Evolutionary conservation across 1,139 yeast genomes (phyloP).

Genomic region (Saccharomyces hybrid): DNA sequence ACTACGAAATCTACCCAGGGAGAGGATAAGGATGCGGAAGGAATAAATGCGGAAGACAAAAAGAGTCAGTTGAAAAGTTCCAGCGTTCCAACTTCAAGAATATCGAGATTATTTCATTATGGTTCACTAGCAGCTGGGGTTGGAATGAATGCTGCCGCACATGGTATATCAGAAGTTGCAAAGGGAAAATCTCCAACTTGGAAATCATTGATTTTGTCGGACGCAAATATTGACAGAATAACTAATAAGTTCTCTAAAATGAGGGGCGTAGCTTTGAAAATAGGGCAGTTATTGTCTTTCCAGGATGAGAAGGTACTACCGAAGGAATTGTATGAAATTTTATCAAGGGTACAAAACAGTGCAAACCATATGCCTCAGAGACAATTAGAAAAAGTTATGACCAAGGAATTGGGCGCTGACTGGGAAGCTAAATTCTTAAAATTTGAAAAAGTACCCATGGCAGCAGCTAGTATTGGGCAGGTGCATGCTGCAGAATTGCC

Average conservation of each 20-base stretch:
- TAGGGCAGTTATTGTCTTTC: slow-evolving; percentile 92
- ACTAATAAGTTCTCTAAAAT: slow-evolving; percentile 81
- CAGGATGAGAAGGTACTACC: slow-evolving; percentile 86
- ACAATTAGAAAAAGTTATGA: slow-evolving; percentile 74
- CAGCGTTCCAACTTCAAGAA: slow-evolving; percentile 76
- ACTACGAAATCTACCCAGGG: slow-evolving; percentile 5
- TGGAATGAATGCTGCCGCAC: slow-evolving; percentile 77
- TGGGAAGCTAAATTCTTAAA: slow-evolving; percentile 72
- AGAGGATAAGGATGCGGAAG: slow-evolving; percentile 1
- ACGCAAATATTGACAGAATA: slow-evolving; percentile 78
- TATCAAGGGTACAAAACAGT: slow-evolving; percentile 80
- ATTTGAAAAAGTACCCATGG: slow-evolving; percentile 85
- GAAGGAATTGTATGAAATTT: slow-evolving; percentile 69
- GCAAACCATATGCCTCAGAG: slow-evolving; percentile 96
- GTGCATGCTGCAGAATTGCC: slow-evolving; percentile 77
- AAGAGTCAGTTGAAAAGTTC: slow-evolving; percentile 43
- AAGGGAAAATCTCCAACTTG: slow-evolving; percentile 44
- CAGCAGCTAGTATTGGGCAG: slow-evolving; percentile 97
- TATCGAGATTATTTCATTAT: slow-evolving; percentile 84
- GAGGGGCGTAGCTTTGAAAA: slow-evolving; percentile 97
- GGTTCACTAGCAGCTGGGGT: slow-evolving; percentile 90
- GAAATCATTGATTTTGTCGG: slow-evolving; percentile 62
- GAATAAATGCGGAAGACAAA: background rate
- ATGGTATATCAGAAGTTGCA: slow-evolving; percentile 65
- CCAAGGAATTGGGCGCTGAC: slow-evolving; percentile 58